Conservation (phyloP, 306 rosid species). For the Cucumis hystrix region DNA sequence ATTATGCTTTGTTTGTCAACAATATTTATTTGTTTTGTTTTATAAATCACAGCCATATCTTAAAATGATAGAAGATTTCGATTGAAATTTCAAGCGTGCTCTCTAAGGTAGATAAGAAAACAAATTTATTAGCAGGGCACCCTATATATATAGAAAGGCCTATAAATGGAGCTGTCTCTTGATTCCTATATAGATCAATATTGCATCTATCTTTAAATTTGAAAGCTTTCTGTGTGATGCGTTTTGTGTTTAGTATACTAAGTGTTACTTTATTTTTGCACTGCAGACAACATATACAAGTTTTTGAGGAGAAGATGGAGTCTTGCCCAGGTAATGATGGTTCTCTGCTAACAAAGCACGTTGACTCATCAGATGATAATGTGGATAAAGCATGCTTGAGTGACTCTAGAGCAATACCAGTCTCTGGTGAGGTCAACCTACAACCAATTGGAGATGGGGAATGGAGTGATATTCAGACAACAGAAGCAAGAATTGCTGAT, state of each 20-base stretch:
- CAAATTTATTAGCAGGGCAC: neutral
- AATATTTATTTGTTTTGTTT: neutral
- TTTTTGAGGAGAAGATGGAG: slow-evolving; percentile 73
- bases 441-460: slow-evolving; percentile 56
- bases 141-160: too few relatives aligned
- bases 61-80: neutral
- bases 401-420: slow-evolving; percentile 50
- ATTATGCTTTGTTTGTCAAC: neutral
- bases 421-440: slow-evolving; percentile 49
- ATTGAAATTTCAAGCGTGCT: neutral
- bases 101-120: neutral
- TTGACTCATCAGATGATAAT: slow-evolving; percentile 68
- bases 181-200: neutral
- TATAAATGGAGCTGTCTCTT: neutral
- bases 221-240: neutral
- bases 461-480: slow-evolving; percentile 96
- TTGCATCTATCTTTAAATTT: neutral
- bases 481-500: slow-evolving; percentile 80
- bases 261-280: neutral
- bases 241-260: neutral
- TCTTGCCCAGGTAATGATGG: slow-evolving; percentile 45
- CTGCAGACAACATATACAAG: slow-evolving; percentile 74
- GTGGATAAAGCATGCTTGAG: slow-evolving; percentile 97
- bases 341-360: slow-evolving; percentile 59
- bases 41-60: neutral